phyloP scores from a whole-genome alignment of 106 monocot genomes.

The Agapanthus africanus region DNA sequence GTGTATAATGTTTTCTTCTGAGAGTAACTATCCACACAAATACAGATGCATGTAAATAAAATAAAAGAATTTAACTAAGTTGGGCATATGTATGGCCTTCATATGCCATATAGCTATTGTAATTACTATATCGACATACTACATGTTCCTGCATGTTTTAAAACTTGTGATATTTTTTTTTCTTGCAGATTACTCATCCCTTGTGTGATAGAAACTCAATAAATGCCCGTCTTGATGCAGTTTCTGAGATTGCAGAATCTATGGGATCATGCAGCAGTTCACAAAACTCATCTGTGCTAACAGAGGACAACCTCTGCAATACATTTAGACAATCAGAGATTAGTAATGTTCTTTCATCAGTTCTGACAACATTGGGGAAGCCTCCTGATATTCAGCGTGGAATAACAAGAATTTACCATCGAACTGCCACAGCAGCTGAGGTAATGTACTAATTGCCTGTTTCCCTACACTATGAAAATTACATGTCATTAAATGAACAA shows the following conservation, averaged over 20 bases:
- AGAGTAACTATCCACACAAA: background rate
- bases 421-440: conserved; percentile 69
- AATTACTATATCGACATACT: background rate
- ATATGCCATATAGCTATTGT: background rate
- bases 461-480: too few species aligned
- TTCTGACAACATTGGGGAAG: conserved; percentile 55
- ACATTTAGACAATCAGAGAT: conserved; percentile 21
- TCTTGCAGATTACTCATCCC: conserved; percentile 81
- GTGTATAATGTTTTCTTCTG: background rate
- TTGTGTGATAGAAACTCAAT: conserved; percentile 73
- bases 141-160: background rate
- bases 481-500: too few species aligned
- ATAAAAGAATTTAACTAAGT: background rate
- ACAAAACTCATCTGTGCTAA: conserved; percentile 16
- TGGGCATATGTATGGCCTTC: background rate
- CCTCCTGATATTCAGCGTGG: conserved; percentile 84
- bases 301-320: conserved; percentile 14
- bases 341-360: conserved; percentile 45
- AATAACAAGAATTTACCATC: conserved; percentile 85
- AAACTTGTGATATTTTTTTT: background rate
- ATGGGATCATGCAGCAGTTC: conserved; percentile 42
- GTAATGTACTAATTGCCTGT: conserved; percentile 18
- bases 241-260: conserved; percentile 81
- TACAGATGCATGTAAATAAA: background rate
- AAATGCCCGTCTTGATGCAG: conserved; percentile 88